Conservation (phyloP, 75 land plant species). For the Isoetes taiwanensis region DNA sequence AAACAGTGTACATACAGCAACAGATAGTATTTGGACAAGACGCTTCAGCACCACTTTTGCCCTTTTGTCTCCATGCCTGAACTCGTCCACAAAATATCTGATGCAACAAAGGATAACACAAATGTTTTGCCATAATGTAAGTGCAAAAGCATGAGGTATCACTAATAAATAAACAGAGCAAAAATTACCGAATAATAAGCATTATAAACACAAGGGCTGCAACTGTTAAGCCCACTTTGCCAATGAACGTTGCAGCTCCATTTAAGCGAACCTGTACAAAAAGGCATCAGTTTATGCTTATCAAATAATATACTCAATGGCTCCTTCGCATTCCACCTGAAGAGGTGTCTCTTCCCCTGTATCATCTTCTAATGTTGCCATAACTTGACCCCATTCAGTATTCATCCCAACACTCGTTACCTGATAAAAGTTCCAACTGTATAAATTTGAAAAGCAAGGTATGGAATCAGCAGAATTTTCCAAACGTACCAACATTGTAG, state of each 20-base stretch:
- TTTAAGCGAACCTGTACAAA: conserved; percentile 13
- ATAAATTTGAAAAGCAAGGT: no score
- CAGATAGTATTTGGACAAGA: no score
- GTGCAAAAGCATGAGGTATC: no score
- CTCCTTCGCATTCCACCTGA: background rate
- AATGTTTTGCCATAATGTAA: no score
- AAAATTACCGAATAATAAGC: conserved; percentile 31
- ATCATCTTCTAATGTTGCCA: conserved; percentile 20
- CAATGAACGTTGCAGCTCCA: conserved; percentile 18
- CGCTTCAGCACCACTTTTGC: no score
- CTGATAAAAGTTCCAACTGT: no score
- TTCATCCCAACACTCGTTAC: conserved; percentile 27
- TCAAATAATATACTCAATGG: background rate
- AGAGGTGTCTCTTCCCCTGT: conserved; percentile 17
- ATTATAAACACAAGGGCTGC: conserved; percentile 42
- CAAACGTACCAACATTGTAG: conserved; percentile 61
- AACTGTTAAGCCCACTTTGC: conserved; percentile 19
- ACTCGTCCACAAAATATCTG: no score
- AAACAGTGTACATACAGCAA: no score
- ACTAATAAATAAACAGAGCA: no score
- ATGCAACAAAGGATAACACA: no score
- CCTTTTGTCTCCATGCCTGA: no score
- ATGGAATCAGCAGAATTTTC: no score
- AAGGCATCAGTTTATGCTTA: background rate
- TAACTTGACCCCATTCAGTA: conserved; percentile 28